Percentiles rank a stretch among this genome's conserved stretches.
Evolutionary conservation across 202 grass and related monocot species (phyloP).

Genomic region (Cymbopogon flexuosus): DNA sequence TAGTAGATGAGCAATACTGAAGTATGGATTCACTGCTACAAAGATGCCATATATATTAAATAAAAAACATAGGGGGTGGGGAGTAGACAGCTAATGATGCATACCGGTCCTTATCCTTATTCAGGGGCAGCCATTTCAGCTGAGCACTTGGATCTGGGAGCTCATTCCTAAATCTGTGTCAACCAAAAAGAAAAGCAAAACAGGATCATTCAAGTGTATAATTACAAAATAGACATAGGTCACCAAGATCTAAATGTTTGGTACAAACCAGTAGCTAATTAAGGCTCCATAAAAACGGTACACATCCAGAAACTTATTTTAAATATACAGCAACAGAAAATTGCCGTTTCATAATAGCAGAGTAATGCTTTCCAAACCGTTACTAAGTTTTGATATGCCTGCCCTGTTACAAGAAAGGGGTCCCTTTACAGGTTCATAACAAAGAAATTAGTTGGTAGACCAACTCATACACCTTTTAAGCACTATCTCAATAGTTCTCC

Average conservation of each 20-base stretch:
- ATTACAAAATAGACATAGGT: conserved; percentile 17
- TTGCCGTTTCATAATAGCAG: neutral
- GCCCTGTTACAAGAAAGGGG: neutral
- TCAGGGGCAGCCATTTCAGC: conserved; percentile 78
- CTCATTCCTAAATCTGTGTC: conserved; percentile 93
- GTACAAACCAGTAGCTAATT: conserved; percentile 17
- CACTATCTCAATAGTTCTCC: neutral
- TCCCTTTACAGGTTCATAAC: neutral
- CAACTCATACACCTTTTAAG: neutral
- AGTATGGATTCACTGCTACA: conserved; percentile 17
- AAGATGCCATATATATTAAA: conserved; percentile 1
- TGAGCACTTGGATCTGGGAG: conserved; percentile 79
- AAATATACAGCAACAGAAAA: neutral
- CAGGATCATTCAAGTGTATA: conserved; percentile 6
- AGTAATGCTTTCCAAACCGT: neutral
- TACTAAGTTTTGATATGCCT: neutral
- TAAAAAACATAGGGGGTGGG: conserved; percentile 3
- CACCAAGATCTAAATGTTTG: neutral
- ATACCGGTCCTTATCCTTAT: conserved; percentile 93
- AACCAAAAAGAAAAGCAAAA: conserved; percentile 7
- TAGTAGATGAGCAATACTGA: conserved; percentile 17
- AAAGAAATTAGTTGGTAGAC: conserved; percentile 6
- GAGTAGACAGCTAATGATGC: conserved; percentile 20
- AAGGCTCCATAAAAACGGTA: neutral
- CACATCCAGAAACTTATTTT: neutral